Percentiles rank a stretch among this genome's conserved stretches.
Conservation (phyloP, 2,329 filamentous ascomycete species). For the Cyanodermella asteris region DNA sequence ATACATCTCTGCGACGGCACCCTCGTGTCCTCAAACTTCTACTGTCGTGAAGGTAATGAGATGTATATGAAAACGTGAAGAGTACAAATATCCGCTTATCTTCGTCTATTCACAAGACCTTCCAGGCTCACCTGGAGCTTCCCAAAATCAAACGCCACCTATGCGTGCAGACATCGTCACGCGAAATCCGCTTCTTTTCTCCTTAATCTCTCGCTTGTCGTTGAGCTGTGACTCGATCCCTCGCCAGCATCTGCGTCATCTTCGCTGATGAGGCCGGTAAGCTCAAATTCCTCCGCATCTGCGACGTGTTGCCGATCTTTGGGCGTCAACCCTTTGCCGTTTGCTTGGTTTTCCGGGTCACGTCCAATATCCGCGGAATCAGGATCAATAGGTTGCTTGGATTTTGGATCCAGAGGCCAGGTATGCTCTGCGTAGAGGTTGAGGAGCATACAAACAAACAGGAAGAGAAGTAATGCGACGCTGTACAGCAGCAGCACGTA, state of each 20-base stretch:
- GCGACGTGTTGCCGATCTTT: slow-evolving; percentile 32
- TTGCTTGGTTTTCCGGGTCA: slow-evolving; percentile 13
- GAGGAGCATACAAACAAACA: slow-evolving; percentile 74
- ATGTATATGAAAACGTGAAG: no score
- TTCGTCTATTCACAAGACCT: no score
- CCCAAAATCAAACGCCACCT: no score
- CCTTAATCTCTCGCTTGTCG: no score
- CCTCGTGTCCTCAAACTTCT: no score
- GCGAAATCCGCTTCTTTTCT: no score
- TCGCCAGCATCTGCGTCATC: slow-evolving; percentile 44
- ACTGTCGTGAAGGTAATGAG: no score
- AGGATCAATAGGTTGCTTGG: slow-evolving; percentile 13
- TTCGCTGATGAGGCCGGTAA: slow-evolving; percentile 75
- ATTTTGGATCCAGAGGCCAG: slow-evolving; percentile 16
- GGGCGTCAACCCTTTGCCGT: slow-evolving; percentile 23
- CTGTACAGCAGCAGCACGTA: slow-evolving; percentile 87
- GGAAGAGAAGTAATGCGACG: slow-evolving; percentile 71
- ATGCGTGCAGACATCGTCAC: no score
- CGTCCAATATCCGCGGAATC: slow-evolving; percentile 13
- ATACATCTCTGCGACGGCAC: no score
- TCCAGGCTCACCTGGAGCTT: no score
- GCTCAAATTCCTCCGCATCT: slow-evolving; percentile 82
- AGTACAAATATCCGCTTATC: no score
- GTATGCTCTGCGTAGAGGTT: slow-evolving; percentile 53
- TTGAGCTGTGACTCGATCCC: no score